Base-by-base conservation (phyloP, 345 rosid species). In the Eucalyptus polyanthemos region DNA sequence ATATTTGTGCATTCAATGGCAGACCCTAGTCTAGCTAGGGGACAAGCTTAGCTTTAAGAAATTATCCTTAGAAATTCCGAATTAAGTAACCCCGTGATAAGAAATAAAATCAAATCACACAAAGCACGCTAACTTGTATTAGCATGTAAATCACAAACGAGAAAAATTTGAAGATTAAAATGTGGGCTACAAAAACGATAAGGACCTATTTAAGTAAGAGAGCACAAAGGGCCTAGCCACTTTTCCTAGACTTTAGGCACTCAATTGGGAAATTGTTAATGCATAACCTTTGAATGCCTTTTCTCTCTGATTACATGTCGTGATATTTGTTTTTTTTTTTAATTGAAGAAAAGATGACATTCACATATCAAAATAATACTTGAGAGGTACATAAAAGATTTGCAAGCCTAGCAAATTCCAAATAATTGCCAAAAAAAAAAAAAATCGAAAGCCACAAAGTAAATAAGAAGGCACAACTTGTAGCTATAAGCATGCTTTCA, bases 401-500 rank as follows among this genome's bases (percentile, higher is more conserved):
- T 56, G 2, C 29, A 22, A 56, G 62, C 6, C 62, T 56, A 56
- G 12, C 62, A 56, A 56, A 56, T 56, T 24, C 5, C 62, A 56
- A 4, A 22, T 56, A 56, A 56, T 24, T 56, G 3, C 6, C 24
- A 17, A 0, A 51, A 51, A 51, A 51, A 54, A 22, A 21, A 4
- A 21, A 53, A 54, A 56, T 22, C 13, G 0, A 0, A 56, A 56
- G 62, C 29, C 6, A 56, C 27, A 56, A 56, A 22, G 13, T 24
- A 56, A 56, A 56, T 56, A 56, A 56, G 1, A 56, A 56, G 27
- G 1, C 62, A 56, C 6, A 56, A 0, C 12, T 56, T 22, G 62
- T 24, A 22, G 62, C 27, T 56, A 56, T 0, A 56, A 9, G 62
- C 62, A 56, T 0, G 0, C 62, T 56, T 56, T 56, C 62, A 56